phyloP scores from a whole-genome alignment of 2,329 filamentous ascomycete genomes.

The Metarhizium album region DNA sequence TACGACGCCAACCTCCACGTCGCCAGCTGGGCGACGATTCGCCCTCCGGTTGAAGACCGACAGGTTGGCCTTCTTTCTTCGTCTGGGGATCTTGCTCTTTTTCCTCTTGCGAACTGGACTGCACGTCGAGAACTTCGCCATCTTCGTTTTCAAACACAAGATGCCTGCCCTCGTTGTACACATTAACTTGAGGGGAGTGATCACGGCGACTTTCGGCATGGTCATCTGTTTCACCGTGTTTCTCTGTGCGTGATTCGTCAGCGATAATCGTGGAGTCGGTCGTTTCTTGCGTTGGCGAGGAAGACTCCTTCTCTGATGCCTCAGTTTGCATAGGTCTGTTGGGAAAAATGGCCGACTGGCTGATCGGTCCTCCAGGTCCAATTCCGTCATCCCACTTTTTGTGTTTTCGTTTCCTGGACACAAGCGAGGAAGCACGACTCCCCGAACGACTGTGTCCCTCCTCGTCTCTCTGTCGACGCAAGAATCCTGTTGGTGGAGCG shows the following conservation, averaged over 20 bases:
- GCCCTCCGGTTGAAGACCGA: constrained; percentile 1
- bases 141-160: constrained; percentile 77
- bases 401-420: constrained; percentile 50
- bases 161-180: constrained; percentile 71
- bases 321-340: constrained; percentile 26
- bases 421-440: constrained; percentile 50
- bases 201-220: constrained; percentile 10
- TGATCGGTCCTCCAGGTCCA: constrained; percentile 77
- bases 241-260: constrained; percentile 23
- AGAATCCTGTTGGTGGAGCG: constrained; percentile 64
- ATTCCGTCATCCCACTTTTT: constrained; percentile 61
- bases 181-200: constrained; percentile 39
- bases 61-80: constrained; percentile 1
- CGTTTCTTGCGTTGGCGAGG: constrained; percentile 18
- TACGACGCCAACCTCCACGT: constrained; percentile 34
- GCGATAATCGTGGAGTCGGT: constrained; percentile 22
- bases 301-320: constrained; percentile 19
- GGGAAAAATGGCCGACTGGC: constrained; percentile 80
- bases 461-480: constrained; percentile 76
- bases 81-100: background rate
- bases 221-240: constrained; percentile 16
- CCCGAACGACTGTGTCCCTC: constrained; percentile 40
- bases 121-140: constrained; percentile 70
- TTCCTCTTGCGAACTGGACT: constrained; percentile 19
- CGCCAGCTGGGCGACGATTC: constrained; percentile 18